Conservation (phyloP, 768 basidiomycete species). For the Podaxis sp. region DNA sequence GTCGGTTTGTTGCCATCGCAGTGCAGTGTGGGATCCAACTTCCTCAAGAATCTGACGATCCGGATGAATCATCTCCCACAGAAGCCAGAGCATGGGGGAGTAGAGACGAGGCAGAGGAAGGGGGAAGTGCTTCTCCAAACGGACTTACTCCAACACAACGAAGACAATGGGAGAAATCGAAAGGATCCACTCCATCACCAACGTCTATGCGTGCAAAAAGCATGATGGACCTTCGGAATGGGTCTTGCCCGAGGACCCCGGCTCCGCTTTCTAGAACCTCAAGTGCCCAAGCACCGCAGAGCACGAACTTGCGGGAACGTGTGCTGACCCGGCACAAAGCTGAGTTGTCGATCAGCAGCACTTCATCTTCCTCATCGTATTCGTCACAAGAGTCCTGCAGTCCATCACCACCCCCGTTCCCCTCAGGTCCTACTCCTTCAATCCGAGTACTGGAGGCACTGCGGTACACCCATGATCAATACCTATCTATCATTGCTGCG, state of each 20-base stretch:
- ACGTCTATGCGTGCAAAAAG: slow-evolving; percentile 16
- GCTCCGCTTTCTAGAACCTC: slow-evolving; percentile 11
- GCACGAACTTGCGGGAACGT: slow-evolving; percentile 40
- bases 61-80: slow-evolving; percentile 27
- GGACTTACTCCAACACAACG: slow-evolving; percentile 36
- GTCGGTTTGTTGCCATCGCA: slow-evolving; percentile 75
- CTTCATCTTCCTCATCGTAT: slow-evolving; percentile 67
- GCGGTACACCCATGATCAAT: slow-evolving; percentile 83
- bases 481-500: slow-evolving; percentile 92
- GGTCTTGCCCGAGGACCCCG: slow-evolving; percentile 1
- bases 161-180: slow-evolving; percentile 26
- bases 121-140: slow-evolving; percentile 27
- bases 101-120: slow-evolving; percentile 19
- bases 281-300: slow-evolving; percentile 31
- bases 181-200: slow-evolving; percentile 4
- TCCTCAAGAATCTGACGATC: slow-evolving; percentile 45
- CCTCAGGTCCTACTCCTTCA: slow-evolving; percentile 68
- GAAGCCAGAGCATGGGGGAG: slow-evolving; percentile 20
- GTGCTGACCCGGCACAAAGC: slow-evolving; percentile 40
- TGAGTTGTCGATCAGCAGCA: slow-evolving; percentile 64
- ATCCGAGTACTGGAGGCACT: slow-evolving; percentile 74
- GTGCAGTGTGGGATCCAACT: slow-evolving; percentile 74
- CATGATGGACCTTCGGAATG: slow-evolving; percentile 17
- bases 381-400: slow-evolving; percentile 59
- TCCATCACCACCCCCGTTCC: slow-evolving; percentile 58